Percentiles rank a stretch among this genome's conserved stretches.
These are phyloP conservation scores for Talaromyces albobiverticillius DNA, from an alignment of 2,329 filamentous ascomycete species.

Conservation along the genomic window DNA sequence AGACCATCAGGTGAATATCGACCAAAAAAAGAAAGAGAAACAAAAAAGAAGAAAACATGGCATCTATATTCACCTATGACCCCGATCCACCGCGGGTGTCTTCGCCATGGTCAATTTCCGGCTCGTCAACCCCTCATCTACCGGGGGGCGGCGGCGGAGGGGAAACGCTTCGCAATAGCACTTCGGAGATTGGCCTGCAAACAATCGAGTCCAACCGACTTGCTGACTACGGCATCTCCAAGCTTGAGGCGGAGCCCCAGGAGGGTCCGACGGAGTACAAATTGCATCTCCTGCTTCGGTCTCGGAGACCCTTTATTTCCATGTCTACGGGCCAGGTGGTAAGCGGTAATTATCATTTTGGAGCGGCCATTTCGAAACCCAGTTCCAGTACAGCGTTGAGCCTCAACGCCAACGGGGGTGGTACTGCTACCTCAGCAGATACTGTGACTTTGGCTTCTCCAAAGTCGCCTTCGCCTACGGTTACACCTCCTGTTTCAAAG, in stretches of 20 bases:
- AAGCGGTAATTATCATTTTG: constrained; percentile 52
- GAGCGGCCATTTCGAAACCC: constrained; percentile 23
- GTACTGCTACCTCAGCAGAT: constrained; percentile 13
- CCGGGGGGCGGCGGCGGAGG: constrained; percentile 25
- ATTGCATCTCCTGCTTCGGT: constrained; percentile 79
- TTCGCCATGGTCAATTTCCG: constrained; percentile 78
- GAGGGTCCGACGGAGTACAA: constrained; percentile 97
- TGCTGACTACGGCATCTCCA: constrained; percentile 65
- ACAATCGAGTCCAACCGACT: constrained; percentile 38
- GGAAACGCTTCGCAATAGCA: constrained; percentile 24
- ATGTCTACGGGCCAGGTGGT: constrained; percentile 64
- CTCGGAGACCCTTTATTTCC: constrained; percentile 68
- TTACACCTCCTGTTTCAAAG: too few species aligned
- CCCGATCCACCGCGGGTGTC: constrained; percentile 81
- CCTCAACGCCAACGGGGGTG: constrained; percentile 22
- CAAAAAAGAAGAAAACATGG: constrained; percentile 54
- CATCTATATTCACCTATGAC: constrained; percentile 94
- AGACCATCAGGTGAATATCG: too few species aligned
- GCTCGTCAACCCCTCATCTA: constrained; percentile 37
- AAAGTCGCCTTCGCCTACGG: constrained; percentile 34
- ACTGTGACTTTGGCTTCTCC: neutral
- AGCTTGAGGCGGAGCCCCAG: constrained; percentile 85
- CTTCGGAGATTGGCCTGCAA: constrained; percentile 36
- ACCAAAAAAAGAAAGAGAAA: constrained; percentile 7
- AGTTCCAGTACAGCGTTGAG: constrained; percentile 29